phyloP scores from a whole-genome alignment of 495 filamentous ascomycete genomes.

The Pseudoneurospora amorphoporcata region DNA sequence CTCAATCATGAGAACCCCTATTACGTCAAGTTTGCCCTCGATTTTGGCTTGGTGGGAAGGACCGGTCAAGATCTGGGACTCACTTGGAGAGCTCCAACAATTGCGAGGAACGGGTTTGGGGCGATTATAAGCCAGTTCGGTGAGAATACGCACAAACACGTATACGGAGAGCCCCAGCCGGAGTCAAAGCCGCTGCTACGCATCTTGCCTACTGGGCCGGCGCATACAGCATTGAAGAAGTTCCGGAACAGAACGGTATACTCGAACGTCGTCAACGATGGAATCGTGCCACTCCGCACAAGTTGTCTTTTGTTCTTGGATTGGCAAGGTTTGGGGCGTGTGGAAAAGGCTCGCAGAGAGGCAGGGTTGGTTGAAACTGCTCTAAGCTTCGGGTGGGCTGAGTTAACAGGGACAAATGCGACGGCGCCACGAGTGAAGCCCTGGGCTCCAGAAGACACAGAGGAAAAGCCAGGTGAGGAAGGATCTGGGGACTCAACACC shows the following conservation, averaged over 20 bases:
- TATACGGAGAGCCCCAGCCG: conserved; percentile 56
- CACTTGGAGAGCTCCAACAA: conserved; percentile 81
- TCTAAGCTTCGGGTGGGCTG: conserved; percentile 89
- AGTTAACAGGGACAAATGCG: conserved; percentile 69
- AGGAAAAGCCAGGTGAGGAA: conserved; percentile 13
- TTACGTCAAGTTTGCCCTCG: conserved; percentile 93
- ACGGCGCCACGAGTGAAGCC: conserved; percentile 24
- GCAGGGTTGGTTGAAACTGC: conserved; percentile 87
- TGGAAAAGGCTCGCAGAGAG: conserved; percentile 88
- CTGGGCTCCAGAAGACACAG: conserved; percentile 23
- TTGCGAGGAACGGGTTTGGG: conserved; percentile 77
- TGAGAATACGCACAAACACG: conserved; percentile 49
- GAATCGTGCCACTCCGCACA: conserved; percentile 88
- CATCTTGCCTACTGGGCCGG: conserved; percentile 86
- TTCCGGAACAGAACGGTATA: conserved; percentile 91
- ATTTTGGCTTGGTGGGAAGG: conserved; percentile 88
- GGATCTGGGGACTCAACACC: conserved; percentile 18
- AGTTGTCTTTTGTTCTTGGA: conserved; percentile 95
- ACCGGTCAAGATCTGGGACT: conserved; percentile 92
- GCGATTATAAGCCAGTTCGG: conserved; percentile 72
- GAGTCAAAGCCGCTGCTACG: conserved; percentile 82
- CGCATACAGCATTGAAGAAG: conserved; percentile 72
- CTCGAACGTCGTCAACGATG: conserved; percentile 97
- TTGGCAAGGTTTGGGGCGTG: conserved; percentile 85
- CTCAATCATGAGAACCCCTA: conserved; percentile 95